Base-by-base conservation (phyloP, 2,329 filamentous ascomycete genomes). In the Neospermospora avenae region DNA sequence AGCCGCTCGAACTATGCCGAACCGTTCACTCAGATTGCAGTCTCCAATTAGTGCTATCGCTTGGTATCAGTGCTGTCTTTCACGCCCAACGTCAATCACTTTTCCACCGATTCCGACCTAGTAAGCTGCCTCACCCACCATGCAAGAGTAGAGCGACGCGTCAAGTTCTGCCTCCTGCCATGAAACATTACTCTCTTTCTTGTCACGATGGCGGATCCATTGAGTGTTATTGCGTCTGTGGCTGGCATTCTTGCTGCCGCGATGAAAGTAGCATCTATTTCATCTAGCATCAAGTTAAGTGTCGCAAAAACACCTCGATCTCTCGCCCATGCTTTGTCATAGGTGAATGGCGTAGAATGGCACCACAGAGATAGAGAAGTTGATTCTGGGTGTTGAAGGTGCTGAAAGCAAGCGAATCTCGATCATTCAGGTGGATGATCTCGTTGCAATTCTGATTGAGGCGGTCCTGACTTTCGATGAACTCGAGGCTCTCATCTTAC, bases 371-470 rank as follows among this genome's bases (percentile, higher is more conserved):
- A 41, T 41, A n/a, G 39, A 41, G 39, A 41, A 41, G 14, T 41
- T 41, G 39, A 6, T 41, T 41, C 39, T 41, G 2, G 39, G 39
- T 3, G 3, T 41, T 18, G 39, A 41, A n/a, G 39, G 13, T 18
- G 39, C 8, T n/a, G 7, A 3, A 7, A 41, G 39, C 14, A 41
- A 55, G 11, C 55, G 59, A 24, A 42, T 55, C 6, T 16, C 48
- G 4, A 58, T 61, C 55, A 61, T 61, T 24, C 54, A 58, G 35
- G 49, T 61, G 13, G 51, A 61, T 42, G 55, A 61, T 8, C 55
- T 61, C 46, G 31, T 55, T 18, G 55, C 41, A 7, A 55, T 55
- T 3, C 52, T 61, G 48, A 61, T 55, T 16, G 59, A 61, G 24
- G 42, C 55, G 14, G 55, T 61, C 18, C 14, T 58, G 1, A 61